Base-by-base conservation (phyloP, 306 rosid genomes). In the Inga oerstediana region DNA sequence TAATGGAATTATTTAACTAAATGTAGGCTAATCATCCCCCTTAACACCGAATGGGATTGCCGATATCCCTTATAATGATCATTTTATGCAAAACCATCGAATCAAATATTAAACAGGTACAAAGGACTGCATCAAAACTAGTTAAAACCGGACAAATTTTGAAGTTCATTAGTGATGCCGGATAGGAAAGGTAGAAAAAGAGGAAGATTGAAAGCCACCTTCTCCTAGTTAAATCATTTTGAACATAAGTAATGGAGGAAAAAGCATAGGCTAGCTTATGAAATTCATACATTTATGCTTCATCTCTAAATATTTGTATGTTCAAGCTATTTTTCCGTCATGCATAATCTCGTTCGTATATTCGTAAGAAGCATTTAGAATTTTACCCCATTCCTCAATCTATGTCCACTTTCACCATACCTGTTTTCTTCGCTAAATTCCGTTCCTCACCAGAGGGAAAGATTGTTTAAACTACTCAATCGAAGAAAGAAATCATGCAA, bases 241-340 rank as follows among this genome's bases (percentile, higher is more conserved):
- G 58, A 62, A 22, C 24, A 27, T 30, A 39, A 72, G 66, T 27
- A 66, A 22, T 22, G 27, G 14, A 15, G 54, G 19, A 46, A 61
- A n/a, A 70, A 72, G 34, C 8, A 80, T 4, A 20, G 12, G 39
- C 34, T 3, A 13, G 73, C 10, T 37, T 43, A 27, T 45, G 7
- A 30, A 77, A 85, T 61, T 13, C 52, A 80, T 13, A 39, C 43
- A 11, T 76, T 69, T 65, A 48, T 75, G 79, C 64, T 59, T 32
- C 6, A 34, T 32, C 71, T 9, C 30, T 41, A 24, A 9, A 10
- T 27, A 65, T 51, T 51, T 79, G 65, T 74, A 56, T 44, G 52
- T 22, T 34, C 20, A 32, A 65, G n/a, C 59, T 34, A 68, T 52
- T 75, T 22, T 69, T 24, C 15, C 69, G 6, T 46, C 59, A 49